Conservation (phyloP, 106 monocot genomes). For the Acorus calamus region DNA sequence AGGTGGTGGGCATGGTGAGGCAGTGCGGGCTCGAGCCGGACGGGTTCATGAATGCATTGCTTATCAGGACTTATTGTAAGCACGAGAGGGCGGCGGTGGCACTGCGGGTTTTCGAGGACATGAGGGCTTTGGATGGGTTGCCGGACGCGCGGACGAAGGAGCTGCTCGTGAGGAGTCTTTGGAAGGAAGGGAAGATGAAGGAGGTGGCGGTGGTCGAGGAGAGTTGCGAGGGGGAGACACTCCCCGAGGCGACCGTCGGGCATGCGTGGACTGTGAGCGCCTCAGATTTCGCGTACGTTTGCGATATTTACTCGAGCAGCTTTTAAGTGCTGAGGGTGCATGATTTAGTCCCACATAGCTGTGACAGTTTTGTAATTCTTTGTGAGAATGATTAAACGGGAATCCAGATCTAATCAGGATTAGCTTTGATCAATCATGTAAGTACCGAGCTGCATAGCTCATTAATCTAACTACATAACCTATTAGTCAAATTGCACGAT, state of each 20-base stretch:
- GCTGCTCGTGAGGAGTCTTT: constrained; percentile 77
- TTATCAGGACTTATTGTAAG: constrained; percentile 58
- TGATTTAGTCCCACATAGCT: no score
- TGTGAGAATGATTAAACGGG: no score
- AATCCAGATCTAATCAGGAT: no score
- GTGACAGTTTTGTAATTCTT: no score
- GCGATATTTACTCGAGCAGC: constrained; percentile 48
- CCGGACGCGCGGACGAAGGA: constrained; percentile 36
- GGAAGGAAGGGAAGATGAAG: constrained; percentile 77
- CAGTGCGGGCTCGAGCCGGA: constrained; percentile 65
- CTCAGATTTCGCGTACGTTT: constrained; percentile 38
- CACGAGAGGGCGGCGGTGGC: constrained; percentile 55
- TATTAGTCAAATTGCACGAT: no score
- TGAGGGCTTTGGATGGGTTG: constrained; percentile 32
- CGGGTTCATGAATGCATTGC: constrained; percentile 41
- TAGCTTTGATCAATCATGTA: no score
- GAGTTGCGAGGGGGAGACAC: constrained; percentile 40
- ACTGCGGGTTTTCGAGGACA: constrained; percentile 72
- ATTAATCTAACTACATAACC: no score
- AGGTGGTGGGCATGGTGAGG: constrained; percentile 53
- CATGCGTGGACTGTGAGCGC: constrained; percentile 81
- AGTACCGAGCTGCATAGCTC: no score
- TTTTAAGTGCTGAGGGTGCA: constrained; percentile 1
- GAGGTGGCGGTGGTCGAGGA: constrained; percentile 82
- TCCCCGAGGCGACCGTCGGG: constrained; percentile 49